These are phyloP conservation scores for Penicillium sp. DNA, from an alignment of 2,329 filamentous ascomycete species.

Conservation along the genomic window DNA sequence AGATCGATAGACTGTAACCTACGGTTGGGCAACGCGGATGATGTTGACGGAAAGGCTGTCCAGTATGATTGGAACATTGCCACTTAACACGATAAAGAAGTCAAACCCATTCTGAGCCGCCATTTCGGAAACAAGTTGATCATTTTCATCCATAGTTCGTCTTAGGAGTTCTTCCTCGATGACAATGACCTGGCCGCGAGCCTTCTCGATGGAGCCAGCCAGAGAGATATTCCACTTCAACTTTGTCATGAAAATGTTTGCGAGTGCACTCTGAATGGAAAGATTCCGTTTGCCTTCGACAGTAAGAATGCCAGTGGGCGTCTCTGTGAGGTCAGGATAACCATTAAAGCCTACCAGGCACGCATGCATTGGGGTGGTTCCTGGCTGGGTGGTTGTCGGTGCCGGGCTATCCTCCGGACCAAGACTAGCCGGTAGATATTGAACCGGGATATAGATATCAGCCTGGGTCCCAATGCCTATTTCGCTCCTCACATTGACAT, in stretches of 20 bases:
- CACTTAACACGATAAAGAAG: slow-evolving; percentile 26
- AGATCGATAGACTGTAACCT: neutral
- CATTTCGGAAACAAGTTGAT: slow-evolving; percentile 11
- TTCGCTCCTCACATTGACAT: slow-evolving; percentile 53
- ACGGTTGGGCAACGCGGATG: slow-evolving; percentile 32
- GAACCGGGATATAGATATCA: slow-evolving; percentile 30
- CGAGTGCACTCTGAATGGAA: slow-evolving; percentile 28
- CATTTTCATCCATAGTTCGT: slow-evolving; percentile 4
- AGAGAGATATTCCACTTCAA: slow-evolving; percentile 30
- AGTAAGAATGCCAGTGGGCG: slow-evolving; percentile 24
- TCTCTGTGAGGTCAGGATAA: slow-evolving; percentile 23
- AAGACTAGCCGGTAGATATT: neutral
- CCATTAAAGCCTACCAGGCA: slow-evolving; percentile 31
- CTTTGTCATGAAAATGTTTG: slow-evolving; percentile 27
- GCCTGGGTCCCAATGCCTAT: slow-evolving; percentile 23
- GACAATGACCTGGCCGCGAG: slow-evolving; percentile 28
- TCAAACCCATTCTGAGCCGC: slow-evolving; percentile 8
- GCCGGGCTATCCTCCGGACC: neutral
- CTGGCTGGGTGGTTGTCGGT: neutral
- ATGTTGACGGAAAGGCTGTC: slow-evolving; percentile 15
- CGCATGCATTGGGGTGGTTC: slow-evolving; percentile 15
- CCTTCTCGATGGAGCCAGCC: slow-evolving; percentile 23
- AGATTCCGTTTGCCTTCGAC: slow-evolving; percentile 32
- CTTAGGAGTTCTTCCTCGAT: slow-evolving; percentile 28
- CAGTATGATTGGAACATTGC: slow-evolving; percentile 6